Evolutionary conservation across 805 yeast genomes (phyloP), one percentile per base, ranked within the genome.

Genomic region (Yamadazyma takamatsuzukensis): DNA sequence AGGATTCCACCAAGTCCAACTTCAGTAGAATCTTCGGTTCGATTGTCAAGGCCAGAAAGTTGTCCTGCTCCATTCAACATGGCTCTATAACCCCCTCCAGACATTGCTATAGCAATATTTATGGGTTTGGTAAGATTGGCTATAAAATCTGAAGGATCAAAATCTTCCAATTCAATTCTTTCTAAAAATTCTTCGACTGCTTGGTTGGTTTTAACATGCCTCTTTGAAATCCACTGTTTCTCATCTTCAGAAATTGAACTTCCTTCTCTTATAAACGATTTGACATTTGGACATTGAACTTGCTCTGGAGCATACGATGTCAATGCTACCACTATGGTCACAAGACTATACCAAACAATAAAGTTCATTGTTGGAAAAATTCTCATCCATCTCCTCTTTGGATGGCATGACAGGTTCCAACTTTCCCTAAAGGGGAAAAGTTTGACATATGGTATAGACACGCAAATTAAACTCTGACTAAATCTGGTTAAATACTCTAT

Each of bases 11-110:
- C 89, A 25, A 86, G 54, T 3, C 34, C 41, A 10, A 83, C 82
- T 16, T 62, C 58, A 8, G 66, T 64, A 12, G 59, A 61, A 10
- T 78, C 70, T n/a, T 48, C 58, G 2, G 93, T 80, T 44, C 94
- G 66, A 48, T 78, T 76, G 54, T 87, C 96, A 38, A 84, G 59
- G 1, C 90, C 95, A 1, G 89, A 66, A 14, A 87, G 59, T 53
- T 79, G 77, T 21, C 96, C 96, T 10, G 95, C 95, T 2, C 95
- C 95, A 36, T 70, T 61, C 27, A 87, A 60, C 86, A 67, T 59
- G 12, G 68, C 61, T 32, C 70, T 46, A 39, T 63, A 64, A 2
- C 69, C 64, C 11, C 70, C 70, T 2, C 70, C 70, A 7, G 61
- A 48, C 35, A 64, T 54, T 3, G 70, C 67, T 15, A 64, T 36